These are phyloP conservation scores for Medicago ruthenica DNA, from an alignment of 306 rosid species.

Conservation along the genomic window DNA sequence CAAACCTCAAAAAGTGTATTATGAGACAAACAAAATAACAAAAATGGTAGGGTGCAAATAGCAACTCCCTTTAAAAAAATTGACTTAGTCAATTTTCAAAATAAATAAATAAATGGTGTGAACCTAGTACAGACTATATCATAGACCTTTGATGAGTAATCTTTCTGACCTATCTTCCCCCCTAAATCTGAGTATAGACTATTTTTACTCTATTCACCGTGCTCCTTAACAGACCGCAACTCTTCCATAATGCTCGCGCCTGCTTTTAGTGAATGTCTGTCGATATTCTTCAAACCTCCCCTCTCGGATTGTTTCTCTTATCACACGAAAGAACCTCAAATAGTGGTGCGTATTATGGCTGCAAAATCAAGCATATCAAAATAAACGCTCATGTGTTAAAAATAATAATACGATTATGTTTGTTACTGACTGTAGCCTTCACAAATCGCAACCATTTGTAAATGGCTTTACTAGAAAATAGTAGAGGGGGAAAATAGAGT, in stretches of 20 bases:
- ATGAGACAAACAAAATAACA: not conserved
- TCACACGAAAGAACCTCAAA: slow-evolving; percentile 69
- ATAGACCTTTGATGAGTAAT: not conserved
- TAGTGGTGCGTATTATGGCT: slow-evolving; percentile 95
- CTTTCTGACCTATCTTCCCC: not conserved
- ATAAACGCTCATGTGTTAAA: slow-evolving; percentile 2
- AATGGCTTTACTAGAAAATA: not conserved
- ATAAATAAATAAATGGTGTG: not conserved
- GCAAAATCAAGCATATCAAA: slow-evolving; percentile 48
- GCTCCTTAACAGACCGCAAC: not conserved
- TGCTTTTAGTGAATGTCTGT: slow-evolving; percentile 55
- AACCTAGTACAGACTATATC: not conserved
- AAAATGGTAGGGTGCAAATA: not conserved
- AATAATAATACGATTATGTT: not conserved
- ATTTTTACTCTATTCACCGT: not conserved
- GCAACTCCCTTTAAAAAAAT: not conserved
- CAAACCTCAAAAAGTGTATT: not conserved
- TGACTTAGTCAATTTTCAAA: not conserved
- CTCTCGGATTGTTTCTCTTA: slow-evolving; percentile 74
- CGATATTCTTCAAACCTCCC: slow-evolving; percentile 80
- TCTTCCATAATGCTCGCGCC: slow-evolving; percentile 51
- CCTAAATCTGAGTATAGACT: not conserved
- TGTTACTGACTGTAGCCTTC: not conserved
- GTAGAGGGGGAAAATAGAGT: not conserved
- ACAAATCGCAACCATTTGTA: not conserved